phyloP scores from a whole-genome alignment of 345 rosid genomes.

The Pugionium cornutum region DNA sequence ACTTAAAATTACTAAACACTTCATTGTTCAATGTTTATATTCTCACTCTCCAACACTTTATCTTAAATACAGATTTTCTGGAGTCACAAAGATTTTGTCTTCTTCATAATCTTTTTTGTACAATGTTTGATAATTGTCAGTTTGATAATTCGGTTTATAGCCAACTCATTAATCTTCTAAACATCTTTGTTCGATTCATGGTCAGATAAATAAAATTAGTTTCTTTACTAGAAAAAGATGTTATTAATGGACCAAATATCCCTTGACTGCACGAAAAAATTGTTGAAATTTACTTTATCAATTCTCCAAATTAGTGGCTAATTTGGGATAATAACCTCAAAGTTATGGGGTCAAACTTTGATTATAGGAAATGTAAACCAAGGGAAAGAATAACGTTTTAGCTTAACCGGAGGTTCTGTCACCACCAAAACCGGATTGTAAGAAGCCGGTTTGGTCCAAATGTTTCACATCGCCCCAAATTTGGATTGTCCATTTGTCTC shows the following conservation, averaged over 20 bases:
- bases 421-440: conserved; percentile 72
- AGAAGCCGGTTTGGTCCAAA: conserved; percentile 50
- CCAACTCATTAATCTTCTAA: too few relatives aligned
- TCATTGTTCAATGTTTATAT: conserved; percentile 38
- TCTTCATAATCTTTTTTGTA: conserved; percentile 23
- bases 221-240: conserved; percentile 12
- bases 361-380: conserved; percentile 4
- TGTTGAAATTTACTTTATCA: conserved; percentile 8
- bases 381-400: background rate
- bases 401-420: conserved; percentile 65
- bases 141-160: too few relatives aligned
- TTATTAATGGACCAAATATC: conserved; percentile 18
- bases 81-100: conserved; percentile 37
- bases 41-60: conserved; percentile 30
- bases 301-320: background rate
- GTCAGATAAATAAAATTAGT: background rate
- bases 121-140: too few relatives aligned
- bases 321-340: background rate
- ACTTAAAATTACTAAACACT: conserved; percentile 31
- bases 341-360: conserved; percentile 21
- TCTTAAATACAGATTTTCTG: conserved; percentile 5
- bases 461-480: conserved; percentile 65
- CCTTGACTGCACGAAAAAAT: conserved; percentile 16
- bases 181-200: too few relatives aligned
- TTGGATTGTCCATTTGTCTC: conserved; percentile 54